These are phyloP conservation scores for Ustilago loliicola DNA, from an alignment of 1,284 basidiomycete genomes.

Conservation along the genomic window DNA sequence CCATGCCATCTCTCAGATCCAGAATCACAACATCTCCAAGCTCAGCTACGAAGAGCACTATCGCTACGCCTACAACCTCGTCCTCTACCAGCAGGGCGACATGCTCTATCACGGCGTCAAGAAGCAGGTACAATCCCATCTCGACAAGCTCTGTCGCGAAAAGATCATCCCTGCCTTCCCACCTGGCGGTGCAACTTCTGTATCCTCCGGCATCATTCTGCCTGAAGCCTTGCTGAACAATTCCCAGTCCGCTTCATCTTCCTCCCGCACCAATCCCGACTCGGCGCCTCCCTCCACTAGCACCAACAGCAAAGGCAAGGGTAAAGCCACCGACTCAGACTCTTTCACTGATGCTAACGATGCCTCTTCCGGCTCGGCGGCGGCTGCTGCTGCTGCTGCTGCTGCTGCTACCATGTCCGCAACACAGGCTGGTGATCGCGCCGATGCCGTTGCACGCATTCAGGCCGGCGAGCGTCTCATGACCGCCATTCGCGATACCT, in stretches of 20 bases:
- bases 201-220: constrained; percentile 51
- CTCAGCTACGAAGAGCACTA: constrained; percentile 98
- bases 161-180: constrained; percentile 87
- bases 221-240: constrained; percentile 73
- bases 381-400: constrained; percentile 31
- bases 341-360: constrained; percentile 15
- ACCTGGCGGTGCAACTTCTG: constrained; percentile 71
- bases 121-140: constrained; percentile 83
- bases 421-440: constrained; percentile 51
- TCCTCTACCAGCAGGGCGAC: constrained; percentile 79
- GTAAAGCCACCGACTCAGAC: constrained; percentile 39
- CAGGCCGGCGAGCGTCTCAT: constrained; percentile 85
- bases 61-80: constrained; percentile 66
- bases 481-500: constrained; percentile 85
- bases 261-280: constrained; percentile 27
- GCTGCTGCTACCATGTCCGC: constrained; percentile 51
- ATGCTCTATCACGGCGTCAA: constrained; percentile 89
- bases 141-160: constrained; percentile 82
- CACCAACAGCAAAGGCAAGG: constrained; percentile 49
- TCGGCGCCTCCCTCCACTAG: neutral
- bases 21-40: constrained; percentile 90
- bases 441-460: constrained; percentile 64
- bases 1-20: constrained; percentile 91
- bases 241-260: constrained; percentile 28
- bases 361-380: constrained; percentile 12